phyloP scores from a whole-genome alignment of 371 early-diverging fungal species.

The Parasitella parasitica region DNA sequence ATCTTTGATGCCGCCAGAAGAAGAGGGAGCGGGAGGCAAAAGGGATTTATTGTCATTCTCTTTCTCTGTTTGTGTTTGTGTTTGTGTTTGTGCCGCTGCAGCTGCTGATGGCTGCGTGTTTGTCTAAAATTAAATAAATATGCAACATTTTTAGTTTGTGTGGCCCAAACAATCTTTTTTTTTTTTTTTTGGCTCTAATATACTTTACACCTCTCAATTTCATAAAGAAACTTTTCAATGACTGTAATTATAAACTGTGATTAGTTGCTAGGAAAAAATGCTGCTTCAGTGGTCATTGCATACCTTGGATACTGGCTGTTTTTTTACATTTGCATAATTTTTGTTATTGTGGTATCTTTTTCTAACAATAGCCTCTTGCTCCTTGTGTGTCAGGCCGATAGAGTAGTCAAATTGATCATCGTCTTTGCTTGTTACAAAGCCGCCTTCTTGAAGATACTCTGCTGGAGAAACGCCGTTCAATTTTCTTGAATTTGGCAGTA shows the following conservation, averaged over 20 bases:
- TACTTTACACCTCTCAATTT: conserved; percentile 16
- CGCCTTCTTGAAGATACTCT: not conserved
- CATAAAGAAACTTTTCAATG: conserved; percentile 12
- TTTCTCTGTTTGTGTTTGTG: not conserved
- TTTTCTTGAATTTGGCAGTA: conserved; percentile 10
- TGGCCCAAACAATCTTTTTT: too few relatives aligned
- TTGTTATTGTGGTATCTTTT: not conserved
- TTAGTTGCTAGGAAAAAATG: not conserved
- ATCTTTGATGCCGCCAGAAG: not conserved
- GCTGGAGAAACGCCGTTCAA: conserved; percentile 2
- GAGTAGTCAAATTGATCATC: not conserved
- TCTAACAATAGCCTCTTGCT: not conserved
- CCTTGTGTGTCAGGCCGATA: not conserved
- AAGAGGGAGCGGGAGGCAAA: not conserved
- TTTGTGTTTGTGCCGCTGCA: too few relatives aligned
- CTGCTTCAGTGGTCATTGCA: not conserved
- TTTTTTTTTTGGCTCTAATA: not conserved
- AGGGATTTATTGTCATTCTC: conserved; percentile 9
- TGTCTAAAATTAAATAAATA: conserved; percentile 2
- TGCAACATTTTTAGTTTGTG: not conserved
- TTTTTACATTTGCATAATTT: not conserved
- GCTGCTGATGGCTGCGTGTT: not conserved
- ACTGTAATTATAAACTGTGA: conserved; percentile 2
- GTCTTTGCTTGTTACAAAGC: not conserved
- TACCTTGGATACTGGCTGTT: conserved; percentile 1